Evolutionary conservation across 148 eudicot genomes (phyloP).

Genomic region (Nepenthes mirabilis): DNA sequence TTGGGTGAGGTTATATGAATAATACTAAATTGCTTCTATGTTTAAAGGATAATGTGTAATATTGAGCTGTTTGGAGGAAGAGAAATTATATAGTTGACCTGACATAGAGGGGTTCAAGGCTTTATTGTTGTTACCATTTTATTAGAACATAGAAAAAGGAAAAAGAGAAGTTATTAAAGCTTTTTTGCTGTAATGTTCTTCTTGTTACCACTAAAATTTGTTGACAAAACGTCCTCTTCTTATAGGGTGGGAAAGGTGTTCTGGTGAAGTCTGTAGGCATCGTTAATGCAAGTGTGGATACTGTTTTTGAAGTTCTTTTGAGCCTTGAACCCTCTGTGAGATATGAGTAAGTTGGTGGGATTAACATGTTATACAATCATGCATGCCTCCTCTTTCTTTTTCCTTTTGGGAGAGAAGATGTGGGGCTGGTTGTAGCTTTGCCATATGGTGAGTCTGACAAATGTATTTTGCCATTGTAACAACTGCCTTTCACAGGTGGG

Average conservation of each 20-base stretch:
- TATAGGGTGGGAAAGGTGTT: conserved; percentile 55
- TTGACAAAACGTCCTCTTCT: conserved; percentile 1
- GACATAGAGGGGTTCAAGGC: too few species aligned
- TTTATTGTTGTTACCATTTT: too few species aligned
- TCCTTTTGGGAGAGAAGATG: neutral
- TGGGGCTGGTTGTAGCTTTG: neutral
- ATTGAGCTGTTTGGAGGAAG: too few species aligned
- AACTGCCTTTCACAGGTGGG: conserved; percentile 62
- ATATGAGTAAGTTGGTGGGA: conserved; percentile 65
- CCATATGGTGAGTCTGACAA: neutral
- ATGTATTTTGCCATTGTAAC: neutral
- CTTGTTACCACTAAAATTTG: too few species aligned
- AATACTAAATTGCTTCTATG: too few species aligned
- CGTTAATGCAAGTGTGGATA: conserved; percentile 67
- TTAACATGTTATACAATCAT: too few species aligned
- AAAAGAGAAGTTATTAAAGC: too few species aligned
- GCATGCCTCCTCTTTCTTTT: neutral
- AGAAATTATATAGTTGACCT: too few species aligned
- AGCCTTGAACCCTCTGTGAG: conserved; percentile 60
- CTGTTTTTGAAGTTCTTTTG: conserved; percentile 74
- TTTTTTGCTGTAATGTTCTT: too few species aligned
- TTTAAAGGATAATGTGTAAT: too few species aligned
- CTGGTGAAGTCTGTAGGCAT: conserved; percentile 93
- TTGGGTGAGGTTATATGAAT: too few species aligned
- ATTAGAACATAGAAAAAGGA: too few species aligned